A percentile compares a stretch with the other conserved stretches of the same genome.
Evolutionary conservation across 805 yeast genomes (phyloP).

Genomic region (Yarrowia sp.): DNA sequence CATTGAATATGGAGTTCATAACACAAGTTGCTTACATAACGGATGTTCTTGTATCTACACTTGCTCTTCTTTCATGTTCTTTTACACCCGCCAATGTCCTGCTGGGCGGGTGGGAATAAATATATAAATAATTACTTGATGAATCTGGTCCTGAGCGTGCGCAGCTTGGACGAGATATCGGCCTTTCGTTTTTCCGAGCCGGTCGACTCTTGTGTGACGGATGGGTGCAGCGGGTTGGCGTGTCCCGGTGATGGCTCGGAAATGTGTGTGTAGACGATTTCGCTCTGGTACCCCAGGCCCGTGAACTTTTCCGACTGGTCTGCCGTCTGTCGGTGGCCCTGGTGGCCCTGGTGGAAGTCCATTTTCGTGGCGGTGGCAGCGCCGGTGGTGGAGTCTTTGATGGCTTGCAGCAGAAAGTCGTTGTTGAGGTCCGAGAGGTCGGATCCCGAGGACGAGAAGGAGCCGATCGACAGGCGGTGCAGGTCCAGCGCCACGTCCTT

Average conservation of each 20-base stretch:
- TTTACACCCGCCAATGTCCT: too few relatives aligned
- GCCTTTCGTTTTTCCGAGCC: neutral
- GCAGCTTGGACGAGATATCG: neutral
- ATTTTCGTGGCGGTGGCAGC: neutral
- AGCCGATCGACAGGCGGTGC: constrained; percentile 7
- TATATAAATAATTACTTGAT: constrained; percentile 29
- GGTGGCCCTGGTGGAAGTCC: constrained; percentile 29
- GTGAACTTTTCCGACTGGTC: constrained; percentile 18
- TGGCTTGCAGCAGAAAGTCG: constrained; percentile 25
- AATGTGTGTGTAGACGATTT: neutral
- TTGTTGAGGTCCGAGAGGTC: constrained; percentile 20
- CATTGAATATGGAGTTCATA: too few relatives aligned
- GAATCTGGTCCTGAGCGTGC: neutral
- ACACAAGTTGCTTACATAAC: too few relatives aligned
- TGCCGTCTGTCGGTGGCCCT: constrained; percentile 16
- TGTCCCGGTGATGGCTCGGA: neutral
- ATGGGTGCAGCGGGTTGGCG: neutral
- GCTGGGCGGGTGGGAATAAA: neutral
- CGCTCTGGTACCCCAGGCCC: constrained; percentile 21
- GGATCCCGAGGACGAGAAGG: constrained; percentile 18
- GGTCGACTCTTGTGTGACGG: neutral
- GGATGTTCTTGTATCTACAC: too few relatives aligned
- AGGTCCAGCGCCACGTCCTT: too few relatives aligned
- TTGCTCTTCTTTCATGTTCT: too few relatives aligned
- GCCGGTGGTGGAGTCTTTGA: constrained; percentile 22